These are phyloP conservation scores for Acacia acuminata DNA, from an alignment of 306 rosid genomes.

Conservation along the genomic window DNA sequence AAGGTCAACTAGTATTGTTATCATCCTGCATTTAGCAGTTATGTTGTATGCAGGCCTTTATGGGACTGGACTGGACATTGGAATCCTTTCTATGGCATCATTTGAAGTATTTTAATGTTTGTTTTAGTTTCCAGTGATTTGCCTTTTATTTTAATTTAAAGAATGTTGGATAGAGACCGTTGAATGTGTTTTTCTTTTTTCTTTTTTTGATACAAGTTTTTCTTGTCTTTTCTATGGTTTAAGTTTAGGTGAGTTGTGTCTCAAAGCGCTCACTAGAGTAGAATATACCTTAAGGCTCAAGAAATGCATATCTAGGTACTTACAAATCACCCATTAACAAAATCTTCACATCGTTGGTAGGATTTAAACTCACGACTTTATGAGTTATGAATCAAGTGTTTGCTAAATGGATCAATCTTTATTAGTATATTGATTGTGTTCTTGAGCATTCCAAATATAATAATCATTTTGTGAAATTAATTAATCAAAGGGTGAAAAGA, in stretches of 20 bases:
- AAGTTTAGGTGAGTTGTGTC: too few relatives aligned
- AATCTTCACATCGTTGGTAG: too few relatives aligned
- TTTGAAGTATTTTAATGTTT: not conserved
- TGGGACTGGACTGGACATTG: not conserved
- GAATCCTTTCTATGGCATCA: not conserved
- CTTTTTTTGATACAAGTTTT: too few relatives aligned
- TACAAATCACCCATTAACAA: too few relatives aligned
- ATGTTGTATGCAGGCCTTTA: not conserved
- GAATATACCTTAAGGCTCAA: too few relatives aligned
- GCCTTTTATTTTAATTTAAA: not conserved
- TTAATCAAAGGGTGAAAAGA: not conserved
- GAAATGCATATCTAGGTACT: too few relatives aligned
- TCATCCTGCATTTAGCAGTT: not conserved
- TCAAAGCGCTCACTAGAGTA: too few relatives aligned
- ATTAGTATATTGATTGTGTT: not conserved
- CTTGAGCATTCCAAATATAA: not conserved
- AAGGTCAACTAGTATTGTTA: not conserved
- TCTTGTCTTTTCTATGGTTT: too few relatives aligned
- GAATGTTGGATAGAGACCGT: not conserved
- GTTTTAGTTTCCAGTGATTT: not conserved
- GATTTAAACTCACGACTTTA: too few relatives aligned
- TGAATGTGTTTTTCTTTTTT: not conserved
- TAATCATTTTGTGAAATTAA: not conserved
- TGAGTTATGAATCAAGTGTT: too few relatives aligned
- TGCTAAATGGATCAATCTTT: too few relatives aligned